Conservation (phyloP, 768 basidiomycete species). For the Psilocybe cyanescens region DNA sequence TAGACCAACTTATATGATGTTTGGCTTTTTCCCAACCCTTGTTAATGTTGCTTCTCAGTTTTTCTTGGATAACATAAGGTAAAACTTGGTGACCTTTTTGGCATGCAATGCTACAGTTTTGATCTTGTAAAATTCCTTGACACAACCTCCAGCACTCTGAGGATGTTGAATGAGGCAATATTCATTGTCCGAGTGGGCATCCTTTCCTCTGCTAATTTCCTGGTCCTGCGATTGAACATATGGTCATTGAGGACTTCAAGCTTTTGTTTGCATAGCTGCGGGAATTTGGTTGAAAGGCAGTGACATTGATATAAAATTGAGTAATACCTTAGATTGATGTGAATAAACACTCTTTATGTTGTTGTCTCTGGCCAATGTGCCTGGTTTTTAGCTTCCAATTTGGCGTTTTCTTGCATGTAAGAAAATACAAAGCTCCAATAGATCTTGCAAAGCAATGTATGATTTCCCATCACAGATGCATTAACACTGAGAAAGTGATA, state of each 20-base stretch:
- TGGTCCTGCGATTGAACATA: not conserved
- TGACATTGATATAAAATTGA: too few relatives aligned
- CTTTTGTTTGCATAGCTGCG: too few relatives aligned
- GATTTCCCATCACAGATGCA: constrained; percentile 4
- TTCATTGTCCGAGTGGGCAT: constrained; percentile 13
- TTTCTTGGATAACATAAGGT: not conserved
- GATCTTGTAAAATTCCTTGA: not conserved
- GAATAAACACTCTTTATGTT: not conserved
- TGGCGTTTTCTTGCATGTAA: constrained; percentile 15
- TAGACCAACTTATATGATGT: not conserved
- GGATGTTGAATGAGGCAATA: not conserved
- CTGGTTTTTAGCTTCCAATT: constrained; percentile 16
- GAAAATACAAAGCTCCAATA: constrained; percentile 22
- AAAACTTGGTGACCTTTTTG: constrained; percentile 4
- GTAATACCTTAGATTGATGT: too few relatives aligned
- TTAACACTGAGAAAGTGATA: constrained; percentile 14
- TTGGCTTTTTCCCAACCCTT: not conserved
- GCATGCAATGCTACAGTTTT: not conserved
- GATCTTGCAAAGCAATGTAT: constrained; percentile 15
- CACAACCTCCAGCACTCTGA: not conserved
- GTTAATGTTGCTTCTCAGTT: too few relatives aligned
- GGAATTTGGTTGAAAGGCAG: too few relatives aligned
- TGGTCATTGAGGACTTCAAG: too few relatives aligned
- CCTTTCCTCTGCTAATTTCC: not conserved
- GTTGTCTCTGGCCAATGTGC: not conserved